phyloP scores from a whole-genome alignment of 1,139 yeast genomes.

The Diutina rugosa region DNA sequence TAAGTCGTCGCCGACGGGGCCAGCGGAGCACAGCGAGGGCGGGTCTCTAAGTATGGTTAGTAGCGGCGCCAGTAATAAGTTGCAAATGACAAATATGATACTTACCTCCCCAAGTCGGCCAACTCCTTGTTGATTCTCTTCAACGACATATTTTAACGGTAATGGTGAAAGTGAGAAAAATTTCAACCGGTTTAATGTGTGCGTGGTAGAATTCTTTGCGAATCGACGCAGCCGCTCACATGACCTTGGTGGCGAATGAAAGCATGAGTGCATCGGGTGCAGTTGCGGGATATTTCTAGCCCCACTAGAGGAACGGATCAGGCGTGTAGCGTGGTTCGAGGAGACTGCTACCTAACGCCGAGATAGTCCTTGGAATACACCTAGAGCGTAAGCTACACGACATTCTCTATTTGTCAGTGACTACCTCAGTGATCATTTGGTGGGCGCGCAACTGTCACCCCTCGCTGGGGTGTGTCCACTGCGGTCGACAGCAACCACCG shows the following conservation, averaged over 20 bases:
- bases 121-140: slow-evolving; percentile 95
- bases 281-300: neutral
- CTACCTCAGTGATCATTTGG: too few species aligned
- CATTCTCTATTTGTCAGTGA: too few species aligned
- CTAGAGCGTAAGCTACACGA: too few species aligned
- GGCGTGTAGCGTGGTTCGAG: too few species aligned
- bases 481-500: too few species aligned
- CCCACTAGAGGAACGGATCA: neutral
- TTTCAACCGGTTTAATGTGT: neutral
- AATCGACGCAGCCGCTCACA: neutral
- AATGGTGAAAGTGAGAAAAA: neutral
- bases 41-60: slow-evolving; percentile 64
- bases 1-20: slow-evolving; percentile 94
- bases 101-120: slow-evolving; percentile 87
- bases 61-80: slow-evolving; percentile 4
- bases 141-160: slow-evolving; percentile 44
- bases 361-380: too few species aligned
- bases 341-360: too few species aligned
- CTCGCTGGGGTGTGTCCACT: too few species aligned
- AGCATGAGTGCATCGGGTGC: neutral
- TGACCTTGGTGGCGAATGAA: slow-evolving; percentile 1
- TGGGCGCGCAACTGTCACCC: too few species aligned
- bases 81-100: slow-evolving; percentile 9
- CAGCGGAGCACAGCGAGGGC: slow-evolving; percentile 98
- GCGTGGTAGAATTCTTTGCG: neutral